phyloP scores from a whole-genome alignment of 805 yeast species.

The Barnettozyma sucrosica region DNA sequence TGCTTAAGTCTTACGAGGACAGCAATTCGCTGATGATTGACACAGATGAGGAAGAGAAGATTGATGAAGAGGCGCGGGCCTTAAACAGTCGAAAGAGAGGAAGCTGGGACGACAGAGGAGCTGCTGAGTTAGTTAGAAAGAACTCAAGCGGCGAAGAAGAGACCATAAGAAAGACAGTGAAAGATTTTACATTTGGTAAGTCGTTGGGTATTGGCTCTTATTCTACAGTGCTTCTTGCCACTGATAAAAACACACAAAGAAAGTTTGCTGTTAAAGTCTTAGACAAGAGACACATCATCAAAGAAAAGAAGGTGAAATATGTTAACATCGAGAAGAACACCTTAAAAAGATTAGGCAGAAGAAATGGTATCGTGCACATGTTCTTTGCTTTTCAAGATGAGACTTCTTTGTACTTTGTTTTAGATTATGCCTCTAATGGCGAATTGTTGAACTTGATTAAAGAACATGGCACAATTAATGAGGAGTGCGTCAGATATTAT shows the following conservation, averaged over 20 bases:
- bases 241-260: constrained; percentile 67
- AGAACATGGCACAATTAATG: constrained; percentile 63
- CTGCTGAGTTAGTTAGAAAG: constrained; percentile 47
- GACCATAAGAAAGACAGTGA: constrained; percentile 51
- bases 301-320: constrained; percentile 78
- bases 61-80: constrained; percentile 3
- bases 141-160: constrained; percentile 49
- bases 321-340: constrained; percentile 82
- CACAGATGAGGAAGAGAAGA: constrained; percentile 4
- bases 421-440: constrained; percentile 78
- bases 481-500: constrained; percentile 61
- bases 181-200: constrained; percentile 85
- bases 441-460: constrained; percentile 66
- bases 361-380: constrained; percentile 60
- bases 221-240: constrained; percentile 85
- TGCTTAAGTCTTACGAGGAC: neutral
- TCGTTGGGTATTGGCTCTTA: constrained; percentile 94
- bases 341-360: constrained; percentile 55
- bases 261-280: constrained; percentile 76
- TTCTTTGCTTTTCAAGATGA: constrained; percentile 80
- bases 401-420: constrained; percentile 61
- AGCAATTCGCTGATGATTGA: neutral
- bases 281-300: constrained; percentile 71
- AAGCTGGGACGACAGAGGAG: constrained; percentile 34
- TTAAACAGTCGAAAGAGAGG: constrained; percentile 1